Conservation (phyloP, 2,329 filamentous ascomycete genomes). For the Lachnellula arida region DNA sequence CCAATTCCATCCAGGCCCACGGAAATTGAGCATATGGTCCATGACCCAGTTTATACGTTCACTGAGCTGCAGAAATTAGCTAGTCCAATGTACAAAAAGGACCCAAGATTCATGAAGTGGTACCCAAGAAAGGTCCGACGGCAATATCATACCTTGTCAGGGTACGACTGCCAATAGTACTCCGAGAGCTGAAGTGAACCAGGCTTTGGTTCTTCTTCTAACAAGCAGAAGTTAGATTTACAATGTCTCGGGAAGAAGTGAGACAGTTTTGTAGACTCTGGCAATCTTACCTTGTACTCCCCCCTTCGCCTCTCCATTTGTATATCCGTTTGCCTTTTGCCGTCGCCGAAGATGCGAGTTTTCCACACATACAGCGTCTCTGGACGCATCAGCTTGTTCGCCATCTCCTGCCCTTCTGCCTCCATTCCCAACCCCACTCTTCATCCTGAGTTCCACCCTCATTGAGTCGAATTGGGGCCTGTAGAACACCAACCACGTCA, state of each 20-base stretch:
- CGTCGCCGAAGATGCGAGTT: background rate
- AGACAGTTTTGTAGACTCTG: background rate
- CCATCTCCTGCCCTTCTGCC: background rate
- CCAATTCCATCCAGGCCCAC: slow-evolving; percentile 56
- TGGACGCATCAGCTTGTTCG: background rate
- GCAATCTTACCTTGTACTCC: background rate
- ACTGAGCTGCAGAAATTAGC: background rate
- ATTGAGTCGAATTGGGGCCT: slow-evolving; percentile 53
- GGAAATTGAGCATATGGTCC: slow-evolving; percentile 51
- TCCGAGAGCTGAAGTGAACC: background rate
- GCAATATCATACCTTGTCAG: slow-evolving; percentile 39
- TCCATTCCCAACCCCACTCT: slow-evolving; percentile 20
- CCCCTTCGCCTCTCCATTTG: background rate
- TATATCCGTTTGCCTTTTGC: slow-evolving; percentile 11
- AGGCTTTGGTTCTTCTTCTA: no score
- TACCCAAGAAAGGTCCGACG: no score
- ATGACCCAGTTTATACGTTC: slow-evolving; percentile 51
- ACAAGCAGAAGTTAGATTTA: no score
- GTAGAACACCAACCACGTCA: slow-evolving; percentile 49
- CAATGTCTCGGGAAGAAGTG: background rate
- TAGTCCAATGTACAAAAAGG: no score
- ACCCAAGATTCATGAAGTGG: no score
- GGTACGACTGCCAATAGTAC: slow-evolving; percentile 59
- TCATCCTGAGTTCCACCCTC: slow-evolving; percentile 31
- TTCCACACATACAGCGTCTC: background rate